phyloP scores from a whole-genome alignment of 164 flowering plant species.

The Cinnamomum micranthum region DNA sequence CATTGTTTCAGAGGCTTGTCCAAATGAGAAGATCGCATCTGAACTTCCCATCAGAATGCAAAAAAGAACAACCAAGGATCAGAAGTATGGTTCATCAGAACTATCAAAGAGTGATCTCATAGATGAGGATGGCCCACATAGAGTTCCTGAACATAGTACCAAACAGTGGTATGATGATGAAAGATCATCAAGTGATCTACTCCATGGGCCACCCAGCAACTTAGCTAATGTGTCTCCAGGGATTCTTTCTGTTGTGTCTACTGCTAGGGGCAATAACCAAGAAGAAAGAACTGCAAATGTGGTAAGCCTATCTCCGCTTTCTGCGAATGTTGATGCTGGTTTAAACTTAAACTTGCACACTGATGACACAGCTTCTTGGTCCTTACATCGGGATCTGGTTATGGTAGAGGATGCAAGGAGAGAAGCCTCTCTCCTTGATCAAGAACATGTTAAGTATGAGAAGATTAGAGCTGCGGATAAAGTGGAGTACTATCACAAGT shows the following conservation, averaged over 20 bases:
- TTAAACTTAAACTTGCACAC: slow-evolving; percentile 9
- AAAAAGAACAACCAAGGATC: slow-evolving; percentile 18
- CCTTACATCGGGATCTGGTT: slow-evolving; percentile 22
- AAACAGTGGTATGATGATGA: slow-evolving; percentile 12
- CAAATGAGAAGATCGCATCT: slow-evolving; percentile 15
- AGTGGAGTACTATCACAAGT: slow-evolving; percentile 7
- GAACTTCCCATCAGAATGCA: slow-evolving; percentile 19
- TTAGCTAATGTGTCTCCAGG: slow-evolving; percentile 8
- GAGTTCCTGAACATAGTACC: not conserved
- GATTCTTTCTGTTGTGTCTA: slow-evolving; percentile 9
- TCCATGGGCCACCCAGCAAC: slow-evolving; percentile 15
- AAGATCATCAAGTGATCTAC: slow-evolving; percentile 8
- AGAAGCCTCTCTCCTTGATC: slow-evolving; percentile 27
- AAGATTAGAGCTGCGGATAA: slow-evolving; percentile 7
- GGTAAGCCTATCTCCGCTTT: slow-evolving; percentile 18
- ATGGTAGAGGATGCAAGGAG: slow-evolving; percentile 14
- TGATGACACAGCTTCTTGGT: slow-evolving; percentile 10
- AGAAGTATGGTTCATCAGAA: slow-evolving; percentile 14
- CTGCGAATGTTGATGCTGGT: slow-evolving; percentile 3
- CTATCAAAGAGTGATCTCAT: slow-evolving; percentile 11
- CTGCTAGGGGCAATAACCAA: slow-evolving; percentile 10
- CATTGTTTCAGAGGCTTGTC: slow-evolving; percentile 9
- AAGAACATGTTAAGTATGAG: slow-evolving; percentile 11
- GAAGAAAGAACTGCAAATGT: slow-evolving; percentile 9
- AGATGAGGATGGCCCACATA: slow-evolving; percentile 7